Base-by-base conservation (phyloP, 2,329 filamentous ascomycete genomes). In the Fusarium virguliforme region DNA sequence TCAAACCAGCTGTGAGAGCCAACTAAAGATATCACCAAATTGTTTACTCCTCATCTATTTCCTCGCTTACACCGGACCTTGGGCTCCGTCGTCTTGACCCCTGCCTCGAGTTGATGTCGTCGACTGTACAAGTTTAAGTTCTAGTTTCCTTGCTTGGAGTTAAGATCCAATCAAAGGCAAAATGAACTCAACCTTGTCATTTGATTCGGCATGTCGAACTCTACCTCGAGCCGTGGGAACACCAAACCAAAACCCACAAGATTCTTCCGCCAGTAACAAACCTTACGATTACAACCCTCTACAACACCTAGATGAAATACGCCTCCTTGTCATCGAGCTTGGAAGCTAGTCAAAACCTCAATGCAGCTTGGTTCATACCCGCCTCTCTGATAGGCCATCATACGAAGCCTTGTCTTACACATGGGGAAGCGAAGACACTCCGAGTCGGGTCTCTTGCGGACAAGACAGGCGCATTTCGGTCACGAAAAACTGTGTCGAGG, bases 321-420 rank as follows among this genome's bases (percentile, higher is more conserved):
- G 46, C 0, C n/a, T 32, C 1, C 46, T 50, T 26, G 18, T 50
- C n/a, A 30, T 50, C 26, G 46, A 50, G 2, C 26, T 9, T 1
- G 46, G 46, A 18, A 18, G 15, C 6, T 9, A 9, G 6, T 30
- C 26, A 30, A 15, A 24, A 18, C 2, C 8, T 15, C 0, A 50
- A 30, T 50, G 46, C 26, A 50, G 8, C 15, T 9, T 50, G n/a
- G 2, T 50, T 30, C 46, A 50, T 6, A 18, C 46, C 3, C 46
- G 46, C 8, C 46, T 50, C 10, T 50, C 46, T 50, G 26, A 50
- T 2, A 18, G 6, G 2, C 46, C 46, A 8, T 50, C 46, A 18
- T 50, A 50, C 18, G 46, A 50, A 30, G 46, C 46, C 8, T 30
- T 50, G 15, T 50, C 46, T 12, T 50, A 50, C 15, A 30, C 26